phyloP scores from a whole-genome alignment of 306 rosid species.

The Rubus idaeus region DNA sequence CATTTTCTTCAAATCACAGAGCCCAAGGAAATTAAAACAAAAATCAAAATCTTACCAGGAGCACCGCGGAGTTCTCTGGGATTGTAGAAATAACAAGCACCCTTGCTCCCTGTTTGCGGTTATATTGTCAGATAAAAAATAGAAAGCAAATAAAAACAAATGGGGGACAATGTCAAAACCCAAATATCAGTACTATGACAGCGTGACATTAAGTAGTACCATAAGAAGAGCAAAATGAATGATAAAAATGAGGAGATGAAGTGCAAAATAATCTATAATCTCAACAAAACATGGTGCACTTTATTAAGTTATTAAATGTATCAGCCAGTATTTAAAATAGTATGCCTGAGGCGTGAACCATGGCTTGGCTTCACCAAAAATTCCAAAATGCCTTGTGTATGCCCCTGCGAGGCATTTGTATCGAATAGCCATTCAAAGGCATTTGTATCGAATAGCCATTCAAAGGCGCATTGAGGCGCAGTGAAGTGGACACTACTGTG shows the following conservation, averaged over 20 bases:
- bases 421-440: background rate
- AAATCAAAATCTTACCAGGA: background rate
- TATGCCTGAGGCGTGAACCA: background rate
- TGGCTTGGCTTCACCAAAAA: background rate
- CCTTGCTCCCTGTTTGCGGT: background rate
- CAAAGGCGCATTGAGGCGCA: background rate
- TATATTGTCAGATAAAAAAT: background rate
- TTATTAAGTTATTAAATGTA: no score
- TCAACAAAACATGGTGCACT: no score
- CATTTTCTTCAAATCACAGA: background rate
- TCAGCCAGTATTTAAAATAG: background rate
- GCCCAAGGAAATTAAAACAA: background rate
- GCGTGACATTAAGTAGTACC: no score
- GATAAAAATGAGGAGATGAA: no score
- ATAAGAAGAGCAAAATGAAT: background rate
- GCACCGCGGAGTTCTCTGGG: background rate
- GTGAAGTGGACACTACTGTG: background rate
- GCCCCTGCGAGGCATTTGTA: background rate
- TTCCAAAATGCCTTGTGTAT: background rate
- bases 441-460: no score
- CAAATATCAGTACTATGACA: background rate
- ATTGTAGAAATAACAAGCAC: background rate
- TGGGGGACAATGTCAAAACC: background rate
- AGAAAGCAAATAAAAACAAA: background rate
- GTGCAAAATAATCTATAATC: no score